Evolutionary conservation across 345 rosid genomes (phyloP), one percentile per base, ranked within the genome.

Genomic region (Tarenaya hassleriana): DNA sequence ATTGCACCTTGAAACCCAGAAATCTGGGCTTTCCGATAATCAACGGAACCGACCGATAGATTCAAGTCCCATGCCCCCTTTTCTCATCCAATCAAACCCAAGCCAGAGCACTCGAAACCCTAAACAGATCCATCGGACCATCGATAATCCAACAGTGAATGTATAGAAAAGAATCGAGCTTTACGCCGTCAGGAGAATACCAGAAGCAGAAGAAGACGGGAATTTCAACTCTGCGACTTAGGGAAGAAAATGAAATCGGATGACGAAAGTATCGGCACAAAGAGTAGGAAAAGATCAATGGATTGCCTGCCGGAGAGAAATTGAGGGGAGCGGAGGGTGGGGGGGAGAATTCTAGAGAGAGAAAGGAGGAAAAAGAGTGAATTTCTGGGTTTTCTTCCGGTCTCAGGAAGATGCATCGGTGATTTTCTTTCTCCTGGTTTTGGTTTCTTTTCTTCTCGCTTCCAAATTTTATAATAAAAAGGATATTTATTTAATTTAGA

Each of bases 21-120:
- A 39, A 39, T 41, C 45, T 14, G 17, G 19, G 45, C 11, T 41
- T 41, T 16, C 19, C 7, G 45, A 41, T 41, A 19, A 41, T 41
- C 45, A 41, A 41, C 17, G 45, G 20, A 41, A 19, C 45, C 21
- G 8, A 18, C 45, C 45, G 15, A 41, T 41, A 14, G 45, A 41
- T 19, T 41, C 45, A 14, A 41, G 19, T 41, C 45, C 45, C 45
- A 41, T 41, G 21, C 45, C 45, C 18, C 40, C 40, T 16, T 41
- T 16, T 16, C 19, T 41, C 45, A 41, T 41, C 18, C 45, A 41
- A 41, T 16, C 45, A 41, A 41, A 16, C 10, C 45, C 45, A 15
- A 39, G 43, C 15, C 43, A 39, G 43, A 16, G 13, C 43, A 41
- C 45, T 10, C 45, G 17, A 41, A 41, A 41, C 45, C 45, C 45